Evolutionary conservation across 768 basidiomycete species (phyloP), one percentile per base, ranked within the genome.

Genomic region (Tricholoma furcatifolium): DNA sequence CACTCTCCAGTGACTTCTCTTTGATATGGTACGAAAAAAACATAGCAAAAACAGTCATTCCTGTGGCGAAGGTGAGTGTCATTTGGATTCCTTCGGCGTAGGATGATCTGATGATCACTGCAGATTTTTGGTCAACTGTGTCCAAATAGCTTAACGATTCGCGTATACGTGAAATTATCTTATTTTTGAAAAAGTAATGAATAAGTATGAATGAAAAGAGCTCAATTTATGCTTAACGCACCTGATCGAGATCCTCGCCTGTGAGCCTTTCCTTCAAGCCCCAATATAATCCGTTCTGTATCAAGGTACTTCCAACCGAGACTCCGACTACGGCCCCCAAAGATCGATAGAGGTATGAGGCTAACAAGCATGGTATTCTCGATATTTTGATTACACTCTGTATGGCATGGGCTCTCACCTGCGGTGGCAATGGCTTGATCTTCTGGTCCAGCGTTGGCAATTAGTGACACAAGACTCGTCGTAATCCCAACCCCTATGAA

Each of bases 351-450:
- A 85, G 78, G 62, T 83, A 84, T 0, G 81, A 83, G 0, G 79
- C 83, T 82, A n/a, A n/a, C n/a, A n/a, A n/a, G 23, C 15, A 47
- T 4, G 39, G 23, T 30, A 27, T 8, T 23, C 20, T 2, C 6
- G 11, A 8, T 23, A 34, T 27, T 15, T 15, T n/a, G n/a, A n/a
- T n/a, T n/a, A 12, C 50, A 27, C 27, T 24, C 44, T 6, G 21
- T 1, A n/a, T n/a, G 6, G 12, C 17, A 11, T 21, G 18, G 47
- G 6, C 7, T 52, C 71, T 12, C 43, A 79, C 82, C 78, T 30
- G 82, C 82, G 11, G 82, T 85, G 2, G 83, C 82, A 46, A 84
- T 78, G 6, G 83, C 83, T 60, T 84, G 82, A 60, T 84, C 79
- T 27, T 66, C 74, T 18, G 73, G 71, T 0, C 82, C 81, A 1